These are phyloP conservation scores for Inosperma sp. DNA, from an alignment of 768 basidiomycete species.

Conservation along the genomic window DNA sequence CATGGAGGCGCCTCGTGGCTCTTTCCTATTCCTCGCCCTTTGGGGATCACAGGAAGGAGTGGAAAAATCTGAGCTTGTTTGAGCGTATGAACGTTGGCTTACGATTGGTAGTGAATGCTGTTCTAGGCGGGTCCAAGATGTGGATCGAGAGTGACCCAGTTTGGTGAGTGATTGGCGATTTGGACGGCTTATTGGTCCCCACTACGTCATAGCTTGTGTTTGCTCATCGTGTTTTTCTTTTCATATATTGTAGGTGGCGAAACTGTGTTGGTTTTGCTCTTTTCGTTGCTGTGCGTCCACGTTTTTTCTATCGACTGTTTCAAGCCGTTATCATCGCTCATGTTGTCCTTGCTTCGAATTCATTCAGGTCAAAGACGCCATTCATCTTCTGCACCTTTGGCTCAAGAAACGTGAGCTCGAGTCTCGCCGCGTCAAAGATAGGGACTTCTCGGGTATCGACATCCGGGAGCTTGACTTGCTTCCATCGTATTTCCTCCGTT, in stretches of 20 bases:
- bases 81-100: conserved; percentile 28
- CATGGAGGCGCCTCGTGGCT: conserved; percentile 15
- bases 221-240: neutral
- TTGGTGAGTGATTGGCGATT: conserved; percentile 48
- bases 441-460: conserved; percentile 73
- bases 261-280: conserved; percentile 65
- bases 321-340: conserved; percentile 1
- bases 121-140: conserved; percentile 53
- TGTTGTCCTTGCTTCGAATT: too few species aligned
- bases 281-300: conserved; percentile 55
- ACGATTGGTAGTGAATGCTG: conserved; percentile 40
- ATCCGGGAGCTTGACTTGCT: conserved; percentile 61
- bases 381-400: conserved; percentile 64
- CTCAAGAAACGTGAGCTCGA: conserved; percentile 69
- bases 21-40: neutral
- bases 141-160: conserved; percentile 71
- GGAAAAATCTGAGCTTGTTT: conserved; percentile 21
- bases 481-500: conserved; percentile 18
- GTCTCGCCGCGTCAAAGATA: conserved; percentile 61
- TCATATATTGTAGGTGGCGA: conserved; percentile 43
- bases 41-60: conserved; percentile 17
- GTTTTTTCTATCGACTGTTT: neutral
- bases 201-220: neutral
- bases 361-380: conserved; percentile 58
- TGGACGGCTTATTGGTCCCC: neutral